Percentiles rank a stretch among this genome's conserved stretches.
Conservation (phyloP, 2,329 filamentous ascomycete genomes). For the Chaetomiaceae sp. region DNA sequence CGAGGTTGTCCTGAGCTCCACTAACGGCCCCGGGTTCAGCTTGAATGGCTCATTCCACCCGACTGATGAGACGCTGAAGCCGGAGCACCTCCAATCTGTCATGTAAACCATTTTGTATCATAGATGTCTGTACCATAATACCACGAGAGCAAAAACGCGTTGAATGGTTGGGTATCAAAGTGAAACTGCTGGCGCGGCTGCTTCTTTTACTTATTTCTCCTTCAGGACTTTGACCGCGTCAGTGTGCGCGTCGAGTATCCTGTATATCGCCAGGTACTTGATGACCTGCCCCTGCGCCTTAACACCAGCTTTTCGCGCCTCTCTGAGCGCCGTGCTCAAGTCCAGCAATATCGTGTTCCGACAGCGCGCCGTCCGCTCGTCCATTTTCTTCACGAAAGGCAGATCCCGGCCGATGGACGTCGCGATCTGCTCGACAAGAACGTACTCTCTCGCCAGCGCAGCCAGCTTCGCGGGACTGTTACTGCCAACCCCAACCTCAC, state of each 20-base stretch:
- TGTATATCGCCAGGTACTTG: slow-evolving; percentile 50
- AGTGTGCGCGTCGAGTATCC: slow-evolving; percentile 45
- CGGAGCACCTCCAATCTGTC: slow-evolving; percentile 47
- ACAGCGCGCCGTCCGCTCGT: slow-evolving; percentile 49
- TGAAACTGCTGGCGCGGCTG: background rate
- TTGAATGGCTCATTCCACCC: slow-evolving; percentile 74
- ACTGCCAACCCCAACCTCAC: slow-evolving; percentile 34
- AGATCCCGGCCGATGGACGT: slow-evolving; percentile 42
- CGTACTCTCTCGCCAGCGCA: slow-evolving; percentile 43
- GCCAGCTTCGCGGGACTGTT: slow-evolving; percentile 45
- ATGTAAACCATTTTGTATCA: slow-evolving; percentile 42
- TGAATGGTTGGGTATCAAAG: slow-evolving; percentile 28
- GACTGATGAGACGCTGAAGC: slow-evolving; percentile 51
- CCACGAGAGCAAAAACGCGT: slow-evolving; percentile 13
- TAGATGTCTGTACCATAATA: slow-evolving; percentile 24
- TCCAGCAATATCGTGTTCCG: slow-evolving; percentile 55
- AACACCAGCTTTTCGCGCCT: slow-evolving; percentile 38
- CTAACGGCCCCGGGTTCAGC: slow-evolving; percentile 79
- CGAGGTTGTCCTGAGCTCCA: slow-evolving; percentile 77
- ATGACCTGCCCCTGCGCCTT: slow-evolving; percentile 43
- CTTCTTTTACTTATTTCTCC: slow-evolving; percentile 31
- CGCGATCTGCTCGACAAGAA: slow-evolving; percentile 38
- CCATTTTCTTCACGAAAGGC: slow-evolving; percentile 47
- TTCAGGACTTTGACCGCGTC: slow-evolving; percentile 50
- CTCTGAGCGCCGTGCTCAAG: slow-evolving; percentile 44